Evolutionary conservation across 495 filamentous ascomycete genomes (phyloP).

Genomic region (Cladorrhinum samala): DNA sequence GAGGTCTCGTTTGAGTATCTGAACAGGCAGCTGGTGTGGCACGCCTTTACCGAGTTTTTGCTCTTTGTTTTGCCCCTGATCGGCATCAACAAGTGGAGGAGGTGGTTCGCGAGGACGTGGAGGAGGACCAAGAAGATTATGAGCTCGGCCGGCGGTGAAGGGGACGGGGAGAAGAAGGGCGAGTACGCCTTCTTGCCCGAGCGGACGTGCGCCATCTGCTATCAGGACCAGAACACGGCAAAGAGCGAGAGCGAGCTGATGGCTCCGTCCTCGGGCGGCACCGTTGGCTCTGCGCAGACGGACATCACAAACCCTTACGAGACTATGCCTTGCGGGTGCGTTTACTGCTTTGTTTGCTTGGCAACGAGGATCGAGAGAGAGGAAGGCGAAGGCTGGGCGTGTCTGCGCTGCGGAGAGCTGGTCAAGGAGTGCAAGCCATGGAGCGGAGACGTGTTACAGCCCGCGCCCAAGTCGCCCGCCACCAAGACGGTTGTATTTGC

Average conservation of each 20-base stretch:
- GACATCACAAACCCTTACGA: constrained; percentile 97
- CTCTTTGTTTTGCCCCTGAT: constrained; percentile 92
- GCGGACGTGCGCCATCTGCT: constrained; percentile 96
- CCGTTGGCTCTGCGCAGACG: constrained; percentile 82
- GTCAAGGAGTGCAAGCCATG: constrained; percentile 90
- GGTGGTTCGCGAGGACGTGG: constrained; percentile 82
- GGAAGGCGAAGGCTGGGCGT: constrained; percentile 95
- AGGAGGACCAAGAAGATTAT: constrained; percentile 64
- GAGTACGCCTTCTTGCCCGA: constrained; percentile 84
- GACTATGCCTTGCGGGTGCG: constrained; percentile 79
- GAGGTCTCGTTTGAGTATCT: constrained; percentile 97
- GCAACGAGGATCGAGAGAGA: constrained; percentile 83
- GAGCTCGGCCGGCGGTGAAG: constrained; percentile 36
- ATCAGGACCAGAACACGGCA: constrained; percentile 78
- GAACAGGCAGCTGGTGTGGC: constrained; percentile 96
- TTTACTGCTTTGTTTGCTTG: constrained; percentile 98
- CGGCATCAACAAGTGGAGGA: constrained; percentile 84
- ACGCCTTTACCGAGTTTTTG: constrained; percentile 96
- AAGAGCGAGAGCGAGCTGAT: constrained; percentile 64
- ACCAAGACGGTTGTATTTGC: constrained; percentile 67
- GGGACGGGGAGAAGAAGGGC: constrained; percentile 53
- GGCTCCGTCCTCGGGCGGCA: constrained; percentile 60
- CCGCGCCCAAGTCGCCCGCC: constrained; percentile 46
- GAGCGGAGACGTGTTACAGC: constrained; percentile 74
- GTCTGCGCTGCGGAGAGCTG: constrained; percentile 78